These are phyloP conservation scores for Ogataea thermomethanolica DNA, from an alignment of 805 yeast genomes.

Conservation along the genomic window DNA sequence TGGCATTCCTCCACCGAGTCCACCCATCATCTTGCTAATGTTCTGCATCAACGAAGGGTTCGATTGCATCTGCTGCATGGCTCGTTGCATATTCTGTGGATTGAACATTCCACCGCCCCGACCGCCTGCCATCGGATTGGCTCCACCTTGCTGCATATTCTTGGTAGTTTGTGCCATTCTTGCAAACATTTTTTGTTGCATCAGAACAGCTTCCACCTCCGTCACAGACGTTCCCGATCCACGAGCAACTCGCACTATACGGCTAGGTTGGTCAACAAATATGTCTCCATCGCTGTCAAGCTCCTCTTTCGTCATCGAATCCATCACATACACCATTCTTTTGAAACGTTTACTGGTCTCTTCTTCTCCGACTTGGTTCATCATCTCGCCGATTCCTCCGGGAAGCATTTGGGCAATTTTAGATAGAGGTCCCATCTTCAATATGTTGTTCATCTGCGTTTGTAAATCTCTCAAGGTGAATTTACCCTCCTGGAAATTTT, in stretches of 20 bases:
- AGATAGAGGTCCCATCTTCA: conserved; percentile 95
- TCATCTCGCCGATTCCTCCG: conserved; percentile 77
- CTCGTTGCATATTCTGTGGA: conserved; percentile 36
- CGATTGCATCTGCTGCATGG: conserved; percentile 61
- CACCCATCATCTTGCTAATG: conserved; percentile 72
- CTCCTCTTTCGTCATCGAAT: conserved; percentile 92
- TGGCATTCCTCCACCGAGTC: conserved; percentile 63
- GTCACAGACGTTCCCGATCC: conserved; percentile 92
- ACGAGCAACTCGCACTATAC: conserved; percentile 86
- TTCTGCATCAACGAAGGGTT: conserved; percentile 75
- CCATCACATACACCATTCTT: conserved; percentile 87
- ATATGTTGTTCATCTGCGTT: conserved; percentile 89
- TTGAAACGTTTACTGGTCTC: conserved; percentile 83
- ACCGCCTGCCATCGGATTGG: conserved; percentile 47
- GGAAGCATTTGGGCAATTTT: conserved; percentile 96
- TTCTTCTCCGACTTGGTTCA: conserved; percentile 86
- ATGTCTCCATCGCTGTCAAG: conserved; percentile 84
- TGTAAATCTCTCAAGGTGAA: conserved; percentile 89
- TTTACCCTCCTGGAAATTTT: conserved; percentile 91
- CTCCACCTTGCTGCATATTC: conserved; percentile 48
- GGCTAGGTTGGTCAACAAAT: conserved; percentile 74
- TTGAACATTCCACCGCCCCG: conserved; percentile 32
- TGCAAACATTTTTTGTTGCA: conserved; percentile 93
- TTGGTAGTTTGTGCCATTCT: conserved; percentile 78
- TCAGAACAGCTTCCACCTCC: conserved; percentile 87